These are phyloP conservation scores for Prunus dulcis DNA, from an alignment of 306 rosid species.

Conservation along the genomic window DNA sequence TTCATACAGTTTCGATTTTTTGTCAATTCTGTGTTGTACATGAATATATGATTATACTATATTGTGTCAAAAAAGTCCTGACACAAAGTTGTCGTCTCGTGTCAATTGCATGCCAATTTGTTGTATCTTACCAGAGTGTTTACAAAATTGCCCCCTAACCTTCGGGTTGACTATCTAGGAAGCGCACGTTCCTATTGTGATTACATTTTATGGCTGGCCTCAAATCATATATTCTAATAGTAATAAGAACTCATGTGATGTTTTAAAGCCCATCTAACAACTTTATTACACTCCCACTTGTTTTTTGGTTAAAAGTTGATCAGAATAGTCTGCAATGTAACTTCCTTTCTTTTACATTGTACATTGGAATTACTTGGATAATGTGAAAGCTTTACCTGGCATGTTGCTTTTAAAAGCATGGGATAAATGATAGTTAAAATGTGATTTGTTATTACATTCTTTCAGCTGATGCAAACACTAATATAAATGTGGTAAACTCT, in stretches of 20 bases:
- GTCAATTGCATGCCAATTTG: background rate
- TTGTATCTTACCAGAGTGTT: background rate
- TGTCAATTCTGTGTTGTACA: background rate
- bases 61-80: background rate
- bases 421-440: background rate
- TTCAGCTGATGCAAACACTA: background rate
- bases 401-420: background rate
- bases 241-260: background rate
- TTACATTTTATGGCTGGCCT: background rate
- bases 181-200: background rate
- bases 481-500: slow-evolving; percentile 6
- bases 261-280: too few species aligned
- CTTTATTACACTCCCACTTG: background rate
- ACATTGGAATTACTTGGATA: background rate
- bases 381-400: background rate
- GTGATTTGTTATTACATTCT: background rate
- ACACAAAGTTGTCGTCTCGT: background rate
- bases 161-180: background rate
- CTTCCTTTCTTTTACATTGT: background rate
- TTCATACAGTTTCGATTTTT: background rate
- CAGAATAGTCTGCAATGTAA: background rate
- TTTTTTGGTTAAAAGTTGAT: background rate
- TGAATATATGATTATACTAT: background rate
- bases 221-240: background rate
- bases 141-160: background rate